Conservation (phyloP, 2,329 filamentous ascomycete genomes). For the Fusarium xylarioides region DNA sequence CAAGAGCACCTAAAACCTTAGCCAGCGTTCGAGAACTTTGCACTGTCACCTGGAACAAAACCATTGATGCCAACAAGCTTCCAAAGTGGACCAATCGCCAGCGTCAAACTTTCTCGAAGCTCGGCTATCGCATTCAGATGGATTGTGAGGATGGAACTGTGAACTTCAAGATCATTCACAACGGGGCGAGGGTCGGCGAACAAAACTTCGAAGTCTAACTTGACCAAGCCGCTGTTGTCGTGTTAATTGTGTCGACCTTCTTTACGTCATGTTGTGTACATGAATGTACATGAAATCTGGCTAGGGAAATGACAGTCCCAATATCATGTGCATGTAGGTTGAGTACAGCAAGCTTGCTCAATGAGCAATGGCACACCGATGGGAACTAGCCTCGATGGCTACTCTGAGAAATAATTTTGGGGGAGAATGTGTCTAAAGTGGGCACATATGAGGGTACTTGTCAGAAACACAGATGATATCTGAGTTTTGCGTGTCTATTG, state of each 20-base stretch:
- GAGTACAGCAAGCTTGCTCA: background rate
- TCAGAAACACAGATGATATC: background rate
- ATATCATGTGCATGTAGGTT: background rate
- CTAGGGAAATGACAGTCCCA: background rate
- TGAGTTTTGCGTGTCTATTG: background rate
- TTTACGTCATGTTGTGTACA: background rate
- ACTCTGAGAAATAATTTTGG: background rate
- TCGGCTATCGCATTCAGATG: constrained; percentile 25
- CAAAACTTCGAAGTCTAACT: constrained; percentile 37
- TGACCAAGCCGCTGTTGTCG: background rate
- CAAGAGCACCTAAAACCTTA: fast-evolving
- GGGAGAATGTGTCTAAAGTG: background rate
- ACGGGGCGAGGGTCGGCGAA: constrained; percentile 8
- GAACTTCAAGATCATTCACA: constrained; percentile 32
- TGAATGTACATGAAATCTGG: background rate
- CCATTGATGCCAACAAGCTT: background rate
- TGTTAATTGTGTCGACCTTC: background rate
- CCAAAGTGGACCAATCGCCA: constrained; percentile 13
- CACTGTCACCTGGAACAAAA: constrained; percentile 22
- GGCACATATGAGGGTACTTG: background rate
- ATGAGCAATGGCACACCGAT: too few relatives aligned
- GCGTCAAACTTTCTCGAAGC: background rate
- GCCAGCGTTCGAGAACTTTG: constrained; percentile 20
- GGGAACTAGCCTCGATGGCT: background rate
- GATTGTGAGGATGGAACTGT: constrained; percentile 29